These are phyloP conservation scores for Aaosphaeria arxii DNA, from an alignment of 2,329 filamentous ascomycete species.

Conservation along the genomic window DNA sequence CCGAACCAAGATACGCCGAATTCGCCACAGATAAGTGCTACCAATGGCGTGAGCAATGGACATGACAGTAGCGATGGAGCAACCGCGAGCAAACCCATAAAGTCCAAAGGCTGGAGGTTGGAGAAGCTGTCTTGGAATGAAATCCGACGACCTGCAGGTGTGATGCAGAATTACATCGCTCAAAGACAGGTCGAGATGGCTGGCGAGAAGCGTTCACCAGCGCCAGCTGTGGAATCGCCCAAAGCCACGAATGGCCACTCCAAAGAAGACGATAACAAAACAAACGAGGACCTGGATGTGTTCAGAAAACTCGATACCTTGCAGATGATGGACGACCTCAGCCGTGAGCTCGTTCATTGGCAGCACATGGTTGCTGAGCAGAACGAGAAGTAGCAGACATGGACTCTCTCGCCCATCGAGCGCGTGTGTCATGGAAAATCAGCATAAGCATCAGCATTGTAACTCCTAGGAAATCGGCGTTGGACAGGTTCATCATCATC, in stretches of 20 bases:
- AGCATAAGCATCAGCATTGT: neutral
- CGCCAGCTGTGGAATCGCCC: constrained; percentile 23
- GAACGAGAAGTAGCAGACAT: constrained; percentile 20
- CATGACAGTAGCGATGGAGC: constrained; percentile 55
- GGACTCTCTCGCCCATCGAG: neutral
- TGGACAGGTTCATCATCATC: neutral
- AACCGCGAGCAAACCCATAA: constrained; percentile 58
- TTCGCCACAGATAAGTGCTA: constrained; percentile 28
- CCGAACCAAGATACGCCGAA: constrained; percentile 20
- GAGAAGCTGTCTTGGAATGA: constrained; percentile 75
- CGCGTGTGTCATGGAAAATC: neutral
- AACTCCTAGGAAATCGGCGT: neutral
- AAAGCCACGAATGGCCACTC: constrained; percentile 19
- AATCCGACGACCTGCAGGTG: constrained; percentile 79
- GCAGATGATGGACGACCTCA: constrained; percentile 89
- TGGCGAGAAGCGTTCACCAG: constrained; percentile 45
- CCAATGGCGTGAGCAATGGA: constrained; percentile 32
- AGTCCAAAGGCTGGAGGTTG: constrained; percentile 54
- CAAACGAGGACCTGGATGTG: constrained; percentile 25
- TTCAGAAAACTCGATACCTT: constrained; percentile 76
- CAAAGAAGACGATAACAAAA: constrained; percentile 40
- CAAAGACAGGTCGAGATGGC: constrained; percentile 86
- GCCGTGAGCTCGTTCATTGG: constrained; percentile 78
- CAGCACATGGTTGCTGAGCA: constrained; percentile 54
- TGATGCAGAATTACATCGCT: constrained; percentile 85